Conservation (phyloP, 2,329 filamentous ascomycete species). For the Trichoderma asperellum region DNA sequence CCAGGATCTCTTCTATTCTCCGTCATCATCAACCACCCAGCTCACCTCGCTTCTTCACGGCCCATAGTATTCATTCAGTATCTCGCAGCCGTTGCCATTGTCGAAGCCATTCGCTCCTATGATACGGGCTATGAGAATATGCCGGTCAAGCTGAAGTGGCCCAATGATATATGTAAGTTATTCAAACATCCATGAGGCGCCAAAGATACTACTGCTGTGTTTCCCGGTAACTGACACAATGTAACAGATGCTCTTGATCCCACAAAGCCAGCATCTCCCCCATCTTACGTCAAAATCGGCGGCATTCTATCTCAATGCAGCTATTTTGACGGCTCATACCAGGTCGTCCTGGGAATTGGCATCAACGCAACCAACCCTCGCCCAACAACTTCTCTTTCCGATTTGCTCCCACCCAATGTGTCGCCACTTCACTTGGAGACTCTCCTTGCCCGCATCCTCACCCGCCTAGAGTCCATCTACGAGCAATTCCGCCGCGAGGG, state of each 20-base stretch:
- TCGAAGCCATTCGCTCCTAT: conserved; percentile 81
- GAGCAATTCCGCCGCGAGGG: conserved; percentile 72
- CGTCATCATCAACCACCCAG: conserved; percentile 81
- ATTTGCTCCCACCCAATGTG: conserved; percentile 60
- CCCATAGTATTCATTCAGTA: conserved; percentile 96
- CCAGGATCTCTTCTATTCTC: conserved; percentile 86
- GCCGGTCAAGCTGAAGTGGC: conserved; percentile 92
- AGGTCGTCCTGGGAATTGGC: conserved; percentile 83
- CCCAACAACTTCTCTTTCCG: conserved; percentile 85
- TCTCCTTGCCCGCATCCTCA: conserved; percentile 79
- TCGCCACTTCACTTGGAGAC: conserved; percentile 72
- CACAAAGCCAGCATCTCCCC: conserved; percentile 50
- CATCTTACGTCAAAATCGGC: conserved; percentile 81
- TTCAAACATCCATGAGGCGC: not conserved
- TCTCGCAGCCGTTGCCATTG: conserved; percentile 83
- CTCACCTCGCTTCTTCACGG: conserved; percentile 69
- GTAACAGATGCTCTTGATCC: conserved; percentile 67
- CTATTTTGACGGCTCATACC: conserved; percentile 77
- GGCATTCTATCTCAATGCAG: conserved; percentile 90
- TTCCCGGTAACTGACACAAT: conserved; percentile 1
- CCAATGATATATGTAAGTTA: conserved; percentile 82
- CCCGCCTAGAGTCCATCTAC: conserved; percentile 78
- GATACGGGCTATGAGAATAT: conserved; percentile 73
- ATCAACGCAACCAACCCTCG: conserved; percentile 82
- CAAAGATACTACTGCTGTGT: not conserved